Base-by-base conservation (phyloP, 108 stramenopile genomes). In the Skeletonema costatum region DNA sequence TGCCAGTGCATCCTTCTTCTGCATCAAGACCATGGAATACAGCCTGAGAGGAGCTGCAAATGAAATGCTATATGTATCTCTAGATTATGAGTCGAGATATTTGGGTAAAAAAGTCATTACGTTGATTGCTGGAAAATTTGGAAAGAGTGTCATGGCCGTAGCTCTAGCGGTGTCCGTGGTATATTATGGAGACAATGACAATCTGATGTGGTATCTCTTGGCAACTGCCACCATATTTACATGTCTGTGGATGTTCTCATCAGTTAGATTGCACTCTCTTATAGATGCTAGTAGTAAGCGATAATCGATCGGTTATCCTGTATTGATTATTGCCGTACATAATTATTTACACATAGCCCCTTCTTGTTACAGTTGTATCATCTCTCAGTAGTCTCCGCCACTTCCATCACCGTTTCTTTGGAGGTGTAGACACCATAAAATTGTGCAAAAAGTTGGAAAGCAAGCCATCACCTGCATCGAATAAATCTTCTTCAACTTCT, bases 21-120 rank as follows among this genome's bases (percentile, higher is more conserved):
- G 73, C 16, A 81, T 86, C 48, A 89, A 89, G 44, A 86, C 85
- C 5, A 72, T 87, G 76, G 88, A 89, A 62, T 89, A 89, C 70
- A 85, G 84, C 12, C 39, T 89, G 2, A 75, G 88, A 30, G 81
- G 84, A 1, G 75, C 82, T 14, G 79, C 82, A 19, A 82, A 75
- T 38, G 88, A 89, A 73, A 82, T 86, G 82, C 62, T 88, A 59
- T 89, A 85, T 73, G 87, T 79, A 1, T 65, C 73, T n/a, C 51
- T 89, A 10, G 88, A 89, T 46, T 89, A 86, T 60, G 87, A 89
- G 77, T 86, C 85, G 7, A 64, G 86, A 44, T 89, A 86, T 64
- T 33, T 89, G 12, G 88, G 86, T 14, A 89, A 89, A 76, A 81
- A 89, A 66, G 77, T 80, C 1, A 86, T 89, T 16, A 83, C 67